phyloP scores from a whole-genome alignment of 148 eudicot genomes.

The Rhododendron molle region DNA sequence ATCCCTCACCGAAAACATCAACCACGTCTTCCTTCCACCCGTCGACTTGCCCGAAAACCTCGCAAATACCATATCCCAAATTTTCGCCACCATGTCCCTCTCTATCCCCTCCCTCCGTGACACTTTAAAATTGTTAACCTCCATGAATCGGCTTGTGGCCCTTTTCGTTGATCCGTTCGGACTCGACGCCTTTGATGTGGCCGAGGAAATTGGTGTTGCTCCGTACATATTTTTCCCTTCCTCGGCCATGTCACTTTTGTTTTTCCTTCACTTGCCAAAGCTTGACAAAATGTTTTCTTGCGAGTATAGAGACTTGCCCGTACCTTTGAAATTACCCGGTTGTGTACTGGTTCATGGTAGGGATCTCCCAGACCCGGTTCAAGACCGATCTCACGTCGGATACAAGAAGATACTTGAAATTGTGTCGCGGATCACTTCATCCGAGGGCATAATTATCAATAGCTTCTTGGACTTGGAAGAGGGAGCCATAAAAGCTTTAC shows the following conservation, averaged over 20 bases:
- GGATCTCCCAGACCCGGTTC: slow-evolving; percentile 7
- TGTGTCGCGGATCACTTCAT: background rate
- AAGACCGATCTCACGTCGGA: slow-evolving; percentile 6
- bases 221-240: slow-evolving; percentile 4
- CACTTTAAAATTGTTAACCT: background rate
- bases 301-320: slow-evolving; percentile 7
- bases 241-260: slow-evolving; percentile 13
- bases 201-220: slow-evolving; percentile 9
- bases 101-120: background rate
- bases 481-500: slow-evolving; percentile 27
- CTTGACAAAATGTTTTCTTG: slow-evolving; percentile 13
- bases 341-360: background rate
- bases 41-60: background rate
- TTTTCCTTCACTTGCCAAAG: background rate
- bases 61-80: background rate
- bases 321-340: slow-evolving; percentile 16
- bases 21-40: slow-evolving; percentile 11
- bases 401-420: slow-evolving; percentile 4
- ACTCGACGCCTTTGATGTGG: slow-evolving; percentile 13
- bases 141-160: background rate
- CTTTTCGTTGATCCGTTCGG: slow-evolving; percentile 9
- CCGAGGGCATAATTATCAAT: slow-evolving; percentile 21
- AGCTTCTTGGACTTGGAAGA: slow-evolving; percentile 30
- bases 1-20: slow-evolving; percentile 24
- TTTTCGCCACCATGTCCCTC: background rate